Conservation (phyloP, 805 yeast species). For the Myxozyma lipomycoides region DNA sequence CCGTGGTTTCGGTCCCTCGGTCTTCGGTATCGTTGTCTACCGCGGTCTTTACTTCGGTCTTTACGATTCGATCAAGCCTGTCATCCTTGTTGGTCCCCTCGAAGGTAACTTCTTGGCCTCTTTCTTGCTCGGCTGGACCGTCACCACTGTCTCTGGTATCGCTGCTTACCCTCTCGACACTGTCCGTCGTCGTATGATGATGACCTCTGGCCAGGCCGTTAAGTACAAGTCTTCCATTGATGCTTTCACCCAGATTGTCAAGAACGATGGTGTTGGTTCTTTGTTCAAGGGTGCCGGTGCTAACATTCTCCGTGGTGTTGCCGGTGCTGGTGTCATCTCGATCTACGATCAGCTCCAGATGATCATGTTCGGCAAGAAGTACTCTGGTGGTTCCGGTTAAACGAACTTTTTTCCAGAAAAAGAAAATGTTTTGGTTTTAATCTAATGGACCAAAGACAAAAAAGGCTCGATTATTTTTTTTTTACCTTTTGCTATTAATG, state of each 20-base stretch:
- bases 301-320: conserved; percentile 99
- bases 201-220: conserved; percentile 98
- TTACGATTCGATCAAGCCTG: conserved; percentile 94
- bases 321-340: conserved; percentile 99
- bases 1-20: conserved; percentile 99
- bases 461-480: too few relatives aligned
- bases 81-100: conserved; percentile 86
- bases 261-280: conserved; percentile 90
- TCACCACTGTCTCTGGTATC: conserved; percentile 97
- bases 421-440: too few relatives aligned
- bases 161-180: conserved; percentile 99
- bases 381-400: conserved; percentile 43
- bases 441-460: too few relatives aligned
- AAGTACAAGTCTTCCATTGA: conserved; percentile 94
- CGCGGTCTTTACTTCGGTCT: conserved; percentile 99
- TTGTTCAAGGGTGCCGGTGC: conserved; percentile 99
- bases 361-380: conserved; percentile 93
- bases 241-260: conserved; percentile 86
- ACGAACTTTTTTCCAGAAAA: not conserved
- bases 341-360: conserved; percentile 95
- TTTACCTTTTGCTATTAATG: too few relatives aligned
- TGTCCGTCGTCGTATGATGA: conserved; percentile 99
- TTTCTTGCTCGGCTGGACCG: conserved; percentile 95
- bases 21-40: conserved; percentile 95
- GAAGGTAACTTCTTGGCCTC: conserved; percentile 94